Conservation (phyloP, 2,329 filamentous ascomycete species). For the Ophiostoma quercus region DNA sequence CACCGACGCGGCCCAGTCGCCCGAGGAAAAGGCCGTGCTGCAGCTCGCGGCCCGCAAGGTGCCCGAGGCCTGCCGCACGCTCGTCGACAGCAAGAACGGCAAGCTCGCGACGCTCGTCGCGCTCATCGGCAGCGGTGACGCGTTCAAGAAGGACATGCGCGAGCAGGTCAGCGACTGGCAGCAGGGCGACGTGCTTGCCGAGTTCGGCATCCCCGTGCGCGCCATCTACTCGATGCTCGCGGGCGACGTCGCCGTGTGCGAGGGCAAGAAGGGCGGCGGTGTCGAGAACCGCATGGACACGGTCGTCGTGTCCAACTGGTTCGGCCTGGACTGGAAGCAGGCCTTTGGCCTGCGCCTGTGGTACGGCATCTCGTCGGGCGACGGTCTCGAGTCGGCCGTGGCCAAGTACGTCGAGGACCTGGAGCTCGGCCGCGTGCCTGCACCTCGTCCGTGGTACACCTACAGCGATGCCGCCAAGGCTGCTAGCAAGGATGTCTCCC, state of each 20-base stretch:
- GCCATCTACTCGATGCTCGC: conserved; percentile 84
- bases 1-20: conserved; percentile 54
- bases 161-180: conserved; percentile 82
- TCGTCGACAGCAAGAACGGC: conserved; percentile 71
- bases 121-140: conserved; percentile 69
- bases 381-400: conserved; percentile 68
- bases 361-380: conserved; percentile 68
- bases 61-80: conserved; percentile 72
- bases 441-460: conserved; percentile 66
- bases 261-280: conserved; percentile 67
- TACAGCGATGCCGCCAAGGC: conserved; percentile 43
- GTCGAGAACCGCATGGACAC: conserved; percentile 74
- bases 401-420: conserved; percentile 69
- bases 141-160: conserved; percentile 66
- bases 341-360: conserved; percentile 86
- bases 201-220: conserved; percentile 78
- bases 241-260: conserved; percentile 78
- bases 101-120: conserved; percentile 39
- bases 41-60: conserved; percentile 74
- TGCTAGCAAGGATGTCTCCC: neutral
- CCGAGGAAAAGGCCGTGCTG: conserved; percentile 79
- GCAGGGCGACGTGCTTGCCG: conserved; percentile 73
- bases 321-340: conserved; percentile 87
- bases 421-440: conserved; percentile 62
- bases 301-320: conserved; percentile 77